Percentiles rank a stretch among this genome's conserved stretches.
These are phyloP conservation scores for Rutstroemia sp. DNA, from an alignment of 2,329 filamentous ascomycete species.

Conservation along the genomic window DNA sequence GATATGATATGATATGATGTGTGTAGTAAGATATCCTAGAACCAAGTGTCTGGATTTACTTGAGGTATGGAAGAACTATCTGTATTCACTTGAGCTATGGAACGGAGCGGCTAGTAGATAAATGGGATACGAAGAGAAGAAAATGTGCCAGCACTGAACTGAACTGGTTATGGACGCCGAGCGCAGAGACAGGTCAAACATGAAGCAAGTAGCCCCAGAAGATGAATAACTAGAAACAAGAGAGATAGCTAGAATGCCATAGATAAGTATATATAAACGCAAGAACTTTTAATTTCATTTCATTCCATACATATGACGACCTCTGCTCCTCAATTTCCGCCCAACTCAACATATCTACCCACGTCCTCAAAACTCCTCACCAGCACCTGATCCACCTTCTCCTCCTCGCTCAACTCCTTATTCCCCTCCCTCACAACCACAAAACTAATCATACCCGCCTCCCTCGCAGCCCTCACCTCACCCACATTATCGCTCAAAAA, in stretches of 20 bases:
- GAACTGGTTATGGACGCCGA: too few relatives aligned
- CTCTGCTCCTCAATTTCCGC: neutral
- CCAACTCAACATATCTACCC: constrained; percentile 1
- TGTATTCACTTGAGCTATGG: too few relatives aligned
- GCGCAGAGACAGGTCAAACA: too few relatives aligned
- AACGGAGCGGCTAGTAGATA: too few relatives aligned
- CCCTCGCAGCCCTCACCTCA: constrained; percentile 56
- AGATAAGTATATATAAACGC: neutral
- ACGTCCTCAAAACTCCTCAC: constrained; percentile 24
- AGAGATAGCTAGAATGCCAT: too few relatives aligned
- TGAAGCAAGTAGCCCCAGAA: too few relatives aligned
- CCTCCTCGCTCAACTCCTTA: constrained; percentile 47
- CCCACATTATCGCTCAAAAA: constrained; percentile 76
- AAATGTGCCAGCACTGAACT: too few relatives aligned
- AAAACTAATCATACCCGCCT: constrained; percentile 55
- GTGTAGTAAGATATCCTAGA: neutral
- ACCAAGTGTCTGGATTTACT: too few relatives aligned
- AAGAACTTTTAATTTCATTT: neutral
- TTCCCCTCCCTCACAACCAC: constrained; percentile 66
- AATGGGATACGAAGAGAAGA: too few relatives aligned
- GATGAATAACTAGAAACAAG: too few relatives aligned
- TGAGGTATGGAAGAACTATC: too few relatives aligned
- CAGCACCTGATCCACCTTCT: constrained; percentile 28
- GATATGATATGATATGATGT: neutral
- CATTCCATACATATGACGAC: neutral